A percentile compares a stretch with the other conserved stretches of the same genome.
Conservation (phyloP, 2,329 filamentous ascomycete species). For the Sarocladium brachiariae region DNA sequence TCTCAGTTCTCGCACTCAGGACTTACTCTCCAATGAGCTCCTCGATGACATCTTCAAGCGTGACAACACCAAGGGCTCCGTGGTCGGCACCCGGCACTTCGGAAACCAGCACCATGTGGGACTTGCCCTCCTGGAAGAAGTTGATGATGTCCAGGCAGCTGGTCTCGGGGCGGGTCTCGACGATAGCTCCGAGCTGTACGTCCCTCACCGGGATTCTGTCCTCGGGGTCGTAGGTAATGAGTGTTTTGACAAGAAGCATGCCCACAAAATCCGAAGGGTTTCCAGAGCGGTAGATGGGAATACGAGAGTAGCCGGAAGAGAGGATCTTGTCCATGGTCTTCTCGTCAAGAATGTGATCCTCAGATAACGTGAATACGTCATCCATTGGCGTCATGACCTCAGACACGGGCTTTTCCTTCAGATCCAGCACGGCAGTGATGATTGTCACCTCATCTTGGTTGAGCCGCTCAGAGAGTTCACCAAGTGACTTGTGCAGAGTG, state of each 20-base stretch:
- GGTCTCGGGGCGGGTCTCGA: constrained; percentile 89
- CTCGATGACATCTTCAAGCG: constrained; percentile 95
- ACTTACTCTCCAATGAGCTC: constrained; percentile 94
- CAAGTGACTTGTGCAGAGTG: constrained; percentile 86
- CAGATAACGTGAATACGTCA: constrained; percentile 95
- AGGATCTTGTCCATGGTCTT: constrained; percentile 90
- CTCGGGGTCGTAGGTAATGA: constrained; percentile 97
- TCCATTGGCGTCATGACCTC: constrained; percentile 98
- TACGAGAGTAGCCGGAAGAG: constrained; percentile 89
- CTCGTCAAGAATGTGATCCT: constrained; percentile 88
- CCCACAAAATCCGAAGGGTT: constrained; percentile 86
- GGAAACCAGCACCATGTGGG: constrained; percentile 95
- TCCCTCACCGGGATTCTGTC: constrained; percentile 81
- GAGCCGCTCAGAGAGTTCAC: constrained; percentile 77
- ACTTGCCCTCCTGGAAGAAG: constrained; percentile 99
- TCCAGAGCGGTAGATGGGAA: constrained; percentile 84
- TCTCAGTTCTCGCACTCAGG: neutral
- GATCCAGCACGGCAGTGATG: constrained; percentile 90
- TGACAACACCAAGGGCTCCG: constrained; percentile 88
- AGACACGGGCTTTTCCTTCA: constrained; percentile 93
- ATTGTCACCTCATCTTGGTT: constrained; percentile 99
- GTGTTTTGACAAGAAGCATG: constrained; percentile 96
- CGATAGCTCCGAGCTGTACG: constrained; percentile 86
- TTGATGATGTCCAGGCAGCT: constrained; percentile 98
- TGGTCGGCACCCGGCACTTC: constrained; percentile 83